Base-by-base conservation (phyloP, 331 rosid genomes). In the Pyracantha coccinea region DNA sequence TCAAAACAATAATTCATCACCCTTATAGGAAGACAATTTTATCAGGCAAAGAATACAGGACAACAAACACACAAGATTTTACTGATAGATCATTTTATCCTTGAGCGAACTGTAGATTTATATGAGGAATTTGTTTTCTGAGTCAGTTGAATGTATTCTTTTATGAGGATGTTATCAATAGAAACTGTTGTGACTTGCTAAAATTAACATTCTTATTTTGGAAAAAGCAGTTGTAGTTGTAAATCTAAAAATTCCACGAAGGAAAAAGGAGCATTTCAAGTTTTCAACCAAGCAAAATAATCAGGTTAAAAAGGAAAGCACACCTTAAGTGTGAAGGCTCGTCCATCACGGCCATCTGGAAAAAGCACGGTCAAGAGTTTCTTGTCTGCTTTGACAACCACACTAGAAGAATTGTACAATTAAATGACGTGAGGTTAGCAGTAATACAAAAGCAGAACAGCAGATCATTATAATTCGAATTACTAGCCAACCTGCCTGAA, bases 401-500 rank as follows among this genome's bases (percentile, higher is more conserved):
- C 99, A 67, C 99, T 95, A 81, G 81, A 88, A 83, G 79, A 82
- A 76, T 79, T 75, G 62, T 66, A 75, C 68, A 78, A 69, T 23
- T 55, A 66, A 78, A 69, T 77, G 74, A 71, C 17, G 57, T 8
- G 44, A 81, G 77, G 66, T 85, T 81, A 83, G 65, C 35, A 76
- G 20, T n/a, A 52, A 45, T 45, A 80, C 67, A 74, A 68, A 38
- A 79, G 55, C 23, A 75, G 17, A 44, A 71, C 60, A 70, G 60
- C 63, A 62, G 65, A 65, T 28, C 65, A 60, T 28, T 47, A 31
- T 65, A 77, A 82, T 57, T 78, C 25, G 71, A 72, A 71, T 79
- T 77, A 78, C 85, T 83, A 86, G 90, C 98, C 88, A 87, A 95
- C 99, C 99, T 95, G 93, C 98, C 98, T 89, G 99, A 90, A 89